Base-by-base conservation (phyloP, 306 rosid genomes). In the Coriaria nepalensis region DNA sequence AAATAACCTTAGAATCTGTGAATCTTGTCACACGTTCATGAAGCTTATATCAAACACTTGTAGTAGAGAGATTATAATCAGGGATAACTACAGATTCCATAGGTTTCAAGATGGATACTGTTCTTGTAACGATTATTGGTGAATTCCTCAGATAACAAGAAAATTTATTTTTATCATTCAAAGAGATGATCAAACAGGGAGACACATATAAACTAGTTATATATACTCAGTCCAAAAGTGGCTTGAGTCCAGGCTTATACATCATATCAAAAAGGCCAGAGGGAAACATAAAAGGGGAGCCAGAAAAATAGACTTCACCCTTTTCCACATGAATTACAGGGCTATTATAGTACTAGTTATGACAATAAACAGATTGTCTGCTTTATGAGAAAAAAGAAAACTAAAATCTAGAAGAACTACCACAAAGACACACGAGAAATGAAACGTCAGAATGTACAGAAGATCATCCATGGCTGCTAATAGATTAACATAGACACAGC, bases 381-480 rank as follows among this genome's bases (percentile, higher is more conserved):
- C 36, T 49, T 72, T 72, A 64, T 61, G 71, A 9, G 54, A 47
- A 67, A 7, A 51, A 72, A 78, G 48, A 50, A 48, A n/a, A 65
- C 62, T 69, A 65, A 64, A 73, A 78, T 66, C 53, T 48, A 49
- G 36, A 36, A 42, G 29, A 62, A 61, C 53, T 51, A 61, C 71
- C 82, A 72, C 73, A 66, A 64, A 49, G 61, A 71, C 63, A 20
- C 85, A 59, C 52, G 71, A 56, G 46, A 59, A 67, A 68, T 64
- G 72, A 68, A 75, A 56, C 72, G 57, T 69, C 40, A 33, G 57
- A 78, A 87, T 82, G 72, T 87, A 87, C 96, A 87, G 74, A 77
- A 80, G 82, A 87, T 65, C 94, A 77, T 75, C 94, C 84, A 78
- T 75, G 96, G 96, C 96, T 78, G 94, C 82, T 68, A 45, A 66